These are phyloP conservation scores for Mycena sp. DNA, from an alignment of 1,284 basidiomycete species.

Conservation along the genomic window DNA sequence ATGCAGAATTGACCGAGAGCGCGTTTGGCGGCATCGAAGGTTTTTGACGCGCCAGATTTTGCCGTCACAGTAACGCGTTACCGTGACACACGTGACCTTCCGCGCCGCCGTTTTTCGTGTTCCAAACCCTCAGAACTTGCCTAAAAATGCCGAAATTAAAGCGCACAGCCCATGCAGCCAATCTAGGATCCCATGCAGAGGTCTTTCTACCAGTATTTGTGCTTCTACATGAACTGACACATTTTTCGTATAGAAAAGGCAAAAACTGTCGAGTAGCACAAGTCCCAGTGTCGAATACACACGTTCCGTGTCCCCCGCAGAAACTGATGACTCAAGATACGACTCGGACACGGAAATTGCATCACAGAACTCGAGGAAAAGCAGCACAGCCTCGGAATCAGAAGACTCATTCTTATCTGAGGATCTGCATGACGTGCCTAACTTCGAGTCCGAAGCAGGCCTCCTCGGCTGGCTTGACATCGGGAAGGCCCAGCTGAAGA, in stretches of 20 bases:
- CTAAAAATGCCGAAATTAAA: not conserved
- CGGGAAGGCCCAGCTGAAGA: not conserved
- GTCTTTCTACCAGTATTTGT: not conserved
- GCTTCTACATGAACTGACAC: not conserved
- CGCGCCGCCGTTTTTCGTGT: not conserved
- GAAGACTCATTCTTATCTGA: not conserved
- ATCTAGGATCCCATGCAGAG: not conserved
- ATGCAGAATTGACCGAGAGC: not conserved
- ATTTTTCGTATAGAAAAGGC: not conserved
- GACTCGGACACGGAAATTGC: not conserved
- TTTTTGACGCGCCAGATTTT: not conserved
- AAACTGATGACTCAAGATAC: not conserved
- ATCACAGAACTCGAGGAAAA: too few relatives aligned
- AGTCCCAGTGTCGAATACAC: not conserved
- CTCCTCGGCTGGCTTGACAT: not conserved
- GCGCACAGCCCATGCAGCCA: too few relatives aligned
- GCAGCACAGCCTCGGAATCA: too few relatives aligned
- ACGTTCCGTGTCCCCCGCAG: not conserved
- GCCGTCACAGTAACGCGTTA: not conserved
- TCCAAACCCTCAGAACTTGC: not conserved
- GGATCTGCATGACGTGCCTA: not conserved
- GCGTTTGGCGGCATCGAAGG: not conserved
- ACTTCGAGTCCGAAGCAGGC: not conserved
- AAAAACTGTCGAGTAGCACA: not conserved
- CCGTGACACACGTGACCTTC: not conserved